Evolutionary conservation across 495 filamentous ascomycete genomes (phyloP).

Genomic region (Polyplosphaeria fusca): DNA sequence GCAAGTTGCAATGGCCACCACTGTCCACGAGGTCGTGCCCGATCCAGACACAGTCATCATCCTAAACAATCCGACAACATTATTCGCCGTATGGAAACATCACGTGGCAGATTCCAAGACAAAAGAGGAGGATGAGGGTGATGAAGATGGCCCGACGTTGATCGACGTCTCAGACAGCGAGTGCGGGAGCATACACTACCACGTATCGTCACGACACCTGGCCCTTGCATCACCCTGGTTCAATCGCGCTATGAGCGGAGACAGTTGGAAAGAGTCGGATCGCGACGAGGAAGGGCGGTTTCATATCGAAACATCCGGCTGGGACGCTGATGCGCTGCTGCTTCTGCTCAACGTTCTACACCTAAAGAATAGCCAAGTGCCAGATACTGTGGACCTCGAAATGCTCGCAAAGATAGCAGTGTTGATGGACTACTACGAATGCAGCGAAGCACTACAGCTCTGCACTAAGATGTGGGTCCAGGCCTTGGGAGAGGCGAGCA

Average conservation of each 20-base stretch:
- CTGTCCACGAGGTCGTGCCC: not conserved
- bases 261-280: slow-evolving; percentile 41
- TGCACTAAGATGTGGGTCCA: slow-evolving; percentile 49
- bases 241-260: slow-evolving; percentile 32
- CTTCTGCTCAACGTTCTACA: slow-evolving; percentile 56
- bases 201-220: slow-evolving; percentile 55
- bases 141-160: not conserved
- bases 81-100: not conserved
- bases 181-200: slow-evolving; percentile 28
- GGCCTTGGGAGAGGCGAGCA: slow-evolving; percentile 14
- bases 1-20: not conserved
- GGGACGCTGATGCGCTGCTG: slow-evolving; percentile 47
- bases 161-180: not conserved
- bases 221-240: slow-evolving; percentile 50
- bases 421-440: slow-evolving; percentile 52
- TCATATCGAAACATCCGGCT: slow-evolving; percentile 41
- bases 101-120: not conserved
- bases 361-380: slow-evolving; percentile 45
- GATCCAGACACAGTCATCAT: not conserved
- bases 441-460: slow-evolving; percentile 45
- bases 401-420: slow-evolving; percentile 50
- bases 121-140: not conserved
- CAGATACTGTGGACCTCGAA: slow-evolving; percentile 43
- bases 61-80: not conserved
- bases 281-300: slow-evolving; percentile 42